Conservation (phyloP, 345 rosid species). For the Excoecaria cochinchinensis region DNA sequence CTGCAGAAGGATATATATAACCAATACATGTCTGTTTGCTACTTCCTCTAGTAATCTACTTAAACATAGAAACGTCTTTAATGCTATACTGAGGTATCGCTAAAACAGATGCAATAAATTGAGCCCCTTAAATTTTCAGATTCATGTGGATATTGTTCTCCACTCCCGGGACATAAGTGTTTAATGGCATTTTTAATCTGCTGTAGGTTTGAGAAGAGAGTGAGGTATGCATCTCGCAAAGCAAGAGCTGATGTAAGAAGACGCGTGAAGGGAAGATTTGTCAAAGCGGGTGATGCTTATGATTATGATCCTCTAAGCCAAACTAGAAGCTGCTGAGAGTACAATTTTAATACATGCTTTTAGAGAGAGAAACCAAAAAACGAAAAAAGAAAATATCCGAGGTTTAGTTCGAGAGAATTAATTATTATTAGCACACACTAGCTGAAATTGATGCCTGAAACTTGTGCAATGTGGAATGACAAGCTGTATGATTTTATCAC, state of each 20-base stretch:
- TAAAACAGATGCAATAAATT: neutral
- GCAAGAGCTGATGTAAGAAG: conserved; percentile 97
- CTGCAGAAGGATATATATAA: neutral
- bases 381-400: conserved; percentile 18
- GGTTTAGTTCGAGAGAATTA: conserved; percentile 22
- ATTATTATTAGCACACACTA: conserved; percentile 25
- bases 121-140: conserved; percentile 6
- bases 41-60: neutral
- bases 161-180: neutral
- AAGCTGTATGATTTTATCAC: conserved; percentile 31
- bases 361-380: neutral
- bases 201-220: conserved; percentile 84
- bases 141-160: neutral
- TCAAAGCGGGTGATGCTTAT: conserved; percentile 93
- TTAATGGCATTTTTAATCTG: conserved; percentile 9
- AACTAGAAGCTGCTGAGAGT: conserved; percentile 78
- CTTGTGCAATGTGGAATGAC: conserved; percentile 22
- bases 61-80: neutral
- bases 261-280: conserved; percentile 94
- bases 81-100: neutral
- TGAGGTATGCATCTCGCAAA: conserved; percentile 95
- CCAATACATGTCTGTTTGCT: neutral
- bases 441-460: conserved; percentile 19
- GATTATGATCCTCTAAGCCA: conserved; percentile 84
- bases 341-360: conserved; percentile 21